Evolutionary conservation across 2,329 filamentous ascomycete species (phyloP).

Genomic region (Scedosporium aurantiacum): DNA sequence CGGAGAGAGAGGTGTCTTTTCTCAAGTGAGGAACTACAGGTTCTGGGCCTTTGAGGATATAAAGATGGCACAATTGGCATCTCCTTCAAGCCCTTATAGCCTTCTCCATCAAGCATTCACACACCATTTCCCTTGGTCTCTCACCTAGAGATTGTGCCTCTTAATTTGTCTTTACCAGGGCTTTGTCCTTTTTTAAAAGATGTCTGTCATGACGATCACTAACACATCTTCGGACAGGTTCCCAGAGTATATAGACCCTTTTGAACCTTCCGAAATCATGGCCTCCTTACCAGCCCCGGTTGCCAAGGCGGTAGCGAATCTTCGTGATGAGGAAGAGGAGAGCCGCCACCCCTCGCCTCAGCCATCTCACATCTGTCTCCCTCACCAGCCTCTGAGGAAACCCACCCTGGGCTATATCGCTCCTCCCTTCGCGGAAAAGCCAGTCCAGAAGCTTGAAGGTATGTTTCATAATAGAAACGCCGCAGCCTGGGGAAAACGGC

Average conservation of each 20-base stretch:
- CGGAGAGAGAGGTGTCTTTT: neutral
- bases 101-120: neutral
- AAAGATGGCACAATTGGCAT: neutral
- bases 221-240: conserved; percentile 30
- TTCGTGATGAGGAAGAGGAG: conserved; percentile 28
- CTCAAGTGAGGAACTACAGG: neutral
- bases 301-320: conserved; percentile 27
- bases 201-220: conserved; percentile 24
- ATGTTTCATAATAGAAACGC: conserved; percentile 19
- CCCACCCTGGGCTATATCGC: conserved; percentile 90
- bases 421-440: conserved; percentile 86
- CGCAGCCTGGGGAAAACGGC: conserved; percentile 1
- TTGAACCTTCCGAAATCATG: conserved; percentile 17
- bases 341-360: conserved; percentile 71
- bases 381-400: conserved; percentile 66
- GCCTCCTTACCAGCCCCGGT: neutral
- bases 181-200: neutral
- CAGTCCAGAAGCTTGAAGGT: conserved; percentile 78
- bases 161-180: no score
- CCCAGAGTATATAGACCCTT: conserved; percentile 31
- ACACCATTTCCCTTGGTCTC: neutral
- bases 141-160: no score
- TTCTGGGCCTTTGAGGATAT: neutral
- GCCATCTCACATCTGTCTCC: conserved; percentile 72
- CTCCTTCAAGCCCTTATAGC: no score